phyloP scores from a whole-genome alignment of 495 filamentous ascomycete species.

The Penicillium bovifimosum region DNA sequence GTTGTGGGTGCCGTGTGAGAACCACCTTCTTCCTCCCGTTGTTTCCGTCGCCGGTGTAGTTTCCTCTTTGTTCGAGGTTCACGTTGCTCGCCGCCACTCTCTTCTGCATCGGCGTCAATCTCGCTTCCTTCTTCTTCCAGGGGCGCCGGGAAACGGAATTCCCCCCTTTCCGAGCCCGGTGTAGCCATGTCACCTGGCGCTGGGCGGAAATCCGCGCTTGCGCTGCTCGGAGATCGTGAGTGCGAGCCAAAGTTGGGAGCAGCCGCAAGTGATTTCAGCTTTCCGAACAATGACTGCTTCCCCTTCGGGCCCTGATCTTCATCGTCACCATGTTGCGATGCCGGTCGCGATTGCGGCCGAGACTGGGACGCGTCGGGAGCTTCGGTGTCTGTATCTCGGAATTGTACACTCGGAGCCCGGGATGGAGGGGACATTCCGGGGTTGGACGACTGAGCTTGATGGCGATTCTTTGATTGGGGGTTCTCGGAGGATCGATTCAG shows the following conservation, averaged over 20 bases:
- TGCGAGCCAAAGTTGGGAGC: conserved; percentile 38
- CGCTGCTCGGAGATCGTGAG: conserved; percentile 39
- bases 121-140: conserved; percentile 60
- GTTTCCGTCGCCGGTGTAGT: conserved; percentile 41
- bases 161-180: conserved; percentile 45
- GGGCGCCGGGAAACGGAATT: conserved; percentile 48
- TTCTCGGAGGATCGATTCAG: conserved; percentile 27
- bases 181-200: conserved; percentile 28
- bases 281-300: conserved; percentile 60
- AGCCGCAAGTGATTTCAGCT: conserved; percentile 54
- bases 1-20: conserved; percentile 59
- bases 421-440: conserved; percentile 40
- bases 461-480: conserved; percentile 15
- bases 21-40: conserved; percentile 45
- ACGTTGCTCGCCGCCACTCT: conserved; percentile 48
- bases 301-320: conserved; percentile 45
- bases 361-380: conserved; percentile 40
- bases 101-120: conserved; percentile 74
- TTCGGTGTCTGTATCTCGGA: conserved; percentile 47
- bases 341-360: conserved; percentile 45
- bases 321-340: conserved; percentile 45
- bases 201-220: conserved; percentile 28
- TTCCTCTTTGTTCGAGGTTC: conserved; percentile 47
- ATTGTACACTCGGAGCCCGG: conserved; percentile 59
- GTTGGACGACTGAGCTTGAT: conserved; percentile 24